phyloP scores from a whole-genome alignment of 2,329 filamentous ascomycete species.

The Knoxdaviesia proteae region DNA sequence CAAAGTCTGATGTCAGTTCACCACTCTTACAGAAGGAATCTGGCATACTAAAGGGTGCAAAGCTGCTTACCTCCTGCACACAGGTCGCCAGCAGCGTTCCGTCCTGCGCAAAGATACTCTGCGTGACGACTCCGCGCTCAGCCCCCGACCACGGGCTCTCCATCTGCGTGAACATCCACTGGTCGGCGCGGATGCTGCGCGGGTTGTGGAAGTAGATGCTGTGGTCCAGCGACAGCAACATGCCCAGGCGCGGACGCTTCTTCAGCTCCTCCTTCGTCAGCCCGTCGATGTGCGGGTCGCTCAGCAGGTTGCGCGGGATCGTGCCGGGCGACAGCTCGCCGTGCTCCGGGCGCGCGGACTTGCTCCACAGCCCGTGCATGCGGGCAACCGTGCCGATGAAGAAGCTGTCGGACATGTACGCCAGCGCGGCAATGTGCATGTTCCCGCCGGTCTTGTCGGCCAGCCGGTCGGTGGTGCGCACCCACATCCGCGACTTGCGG shows the following conservation, averaged over 20 bases:
- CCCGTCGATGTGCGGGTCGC: constrained; percentile 10
- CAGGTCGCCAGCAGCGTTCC: constrained; percentile 60
- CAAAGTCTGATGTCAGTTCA: too few species aligned
- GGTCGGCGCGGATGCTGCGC: constrained; percentile 33
- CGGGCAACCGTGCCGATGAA: constrained; percentile 80
- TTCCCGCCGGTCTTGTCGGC: too few species aligned
- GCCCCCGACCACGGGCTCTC: constrained; percentile 64
- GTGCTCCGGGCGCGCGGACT: constrained; percentile 1
- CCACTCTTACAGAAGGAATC: too few species aligned
- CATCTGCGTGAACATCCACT: constrained; percentile 69
- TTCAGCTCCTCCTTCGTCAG: constrained; percentile 24
- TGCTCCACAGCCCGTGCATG: constrained; percentile 58
- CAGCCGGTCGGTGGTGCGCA: too few species aligned
- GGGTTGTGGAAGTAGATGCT: constrained; percentile 49
- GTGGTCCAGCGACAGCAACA: constrained; percentile 71
- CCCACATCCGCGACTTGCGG: constrained; percentile 51
- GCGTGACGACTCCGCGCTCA: constrained; percentile 54
- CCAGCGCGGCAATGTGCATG: constrained; percentile 67
- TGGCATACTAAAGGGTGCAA: neutral
- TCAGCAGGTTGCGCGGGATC: neutral
- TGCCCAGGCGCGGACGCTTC: constrained; percentile 43
- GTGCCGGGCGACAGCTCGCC: neutral
- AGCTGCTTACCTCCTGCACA: constrained; percentile 46
- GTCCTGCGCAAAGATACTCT: constrained; percentile 51
- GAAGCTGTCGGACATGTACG: constrained; percentile 82